These are phyloP conservation scores for Amaranthus tricolor DNA, from an alignment of 179 eudicot species.

Conservation along the genomic window DNA sequence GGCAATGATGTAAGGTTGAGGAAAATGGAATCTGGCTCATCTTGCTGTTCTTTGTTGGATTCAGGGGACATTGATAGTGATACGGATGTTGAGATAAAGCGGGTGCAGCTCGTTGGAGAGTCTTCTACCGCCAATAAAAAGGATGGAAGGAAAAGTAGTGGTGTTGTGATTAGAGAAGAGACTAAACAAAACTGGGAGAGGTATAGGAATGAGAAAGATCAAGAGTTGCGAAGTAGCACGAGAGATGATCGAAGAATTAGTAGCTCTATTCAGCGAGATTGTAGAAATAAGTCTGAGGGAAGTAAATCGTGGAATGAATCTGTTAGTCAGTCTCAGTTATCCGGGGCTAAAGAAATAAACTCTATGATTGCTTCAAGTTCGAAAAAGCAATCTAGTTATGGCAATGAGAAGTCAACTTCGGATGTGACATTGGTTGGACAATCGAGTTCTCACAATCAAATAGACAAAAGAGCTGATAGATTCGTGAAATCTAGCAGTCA, in stretches of 20 bases:
- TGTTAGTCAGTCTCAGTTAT: conserved; percentile 22
- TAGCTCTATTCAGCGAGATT: conserved; percentile 43
- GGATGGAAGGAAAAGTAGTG: conserved; percentile 36
- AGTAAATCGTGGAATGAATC: conserved; percentile 29
- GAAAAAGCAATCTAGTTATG: conserved; percentile 29
- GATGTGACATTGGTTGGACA: conserved; percentile 9
- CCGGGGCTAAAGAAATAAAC: conserved; percentile 31
- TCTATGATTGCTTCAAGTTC: conserved; percentile 34
- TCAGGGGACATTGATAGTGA: no score
- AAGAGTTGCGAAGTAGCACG: conserved; percentile 19
- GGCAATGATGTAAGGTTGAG: conserved; percentile 22
- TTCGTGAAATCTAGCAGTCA: conserved; percentile 35
- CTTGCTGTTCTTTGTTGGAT: no score
- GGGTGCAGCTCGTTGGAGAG: conserved; percentile 33
- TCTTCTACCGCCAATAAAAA: conserved; percentile 22
- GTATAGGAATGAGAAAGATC: conserved; percentile 24
- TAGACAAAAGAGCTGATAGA: conserved; percentile 24
- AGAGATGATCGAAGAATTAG: conserved; percentile 22
- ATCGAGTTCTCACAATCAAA: conserved; percentile 31
- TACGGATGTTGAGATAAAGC: no score
- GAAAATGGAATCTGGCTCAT: no score
- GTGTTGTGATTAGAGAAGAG: conserved; percentile 33
- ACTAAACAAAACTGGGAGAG: conserved; percentile 29
- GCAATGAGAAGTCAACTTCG: neutral
- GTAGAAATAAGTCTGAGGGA: conserved; percentile 58